A percentile compares a stretch with the other conserved stretches of the same genome.
Evolutionary conservation across 345 rosid genomes (phyloP).

Genomic region (Gossypioides kirkii): DNA sequence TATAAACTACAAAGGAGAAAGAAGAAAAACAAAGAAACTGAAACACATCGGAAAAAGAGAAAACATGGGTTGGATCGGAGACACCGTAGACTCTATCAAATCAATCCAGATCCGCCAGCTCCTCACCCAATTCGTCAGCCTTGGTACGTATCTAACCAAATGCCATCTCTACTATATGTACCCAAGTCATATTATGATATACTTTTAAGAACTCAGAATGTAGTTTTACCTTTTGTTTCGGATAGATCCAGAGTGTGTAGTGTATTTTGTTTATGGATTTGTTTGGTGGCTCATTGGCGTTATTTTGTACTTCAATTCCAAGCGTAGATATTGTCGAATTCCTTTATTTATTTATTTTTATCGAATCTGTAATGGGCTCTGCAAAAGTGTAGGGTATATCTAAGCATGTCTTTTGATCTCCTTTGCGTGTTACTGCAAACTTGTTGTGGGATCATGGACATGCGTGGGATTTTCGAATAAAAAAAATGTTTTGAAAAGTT

Average conservation of each 20-base stretch:
- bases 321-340: no score
- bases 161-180: neutral
- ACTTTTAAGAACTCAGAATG: neutral
- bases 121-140: constrained; percentile 71
- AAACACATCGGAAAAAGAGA: neutral
- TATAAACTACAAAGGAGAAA: neutral
- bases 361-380: neutral
- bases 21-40: neutral
- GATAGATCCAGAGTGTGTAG: neutral
- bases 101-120: constrained; percentile 83
- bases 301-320: neutral
- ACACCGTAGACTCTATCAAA: constrained; percentile 65
- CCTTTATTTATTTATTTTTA: neutral
- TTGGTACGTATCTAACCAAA: constrained; percentile 39
- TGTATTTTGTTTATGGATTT: neutral
- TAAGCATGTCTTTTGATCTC: neutral
- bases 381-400: neutral
- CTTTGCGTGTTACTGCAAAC: neutral
- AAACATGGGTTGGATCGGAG: constrained; percentile 76
- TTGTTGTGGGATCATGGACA: neutral
- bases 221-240: neutral
- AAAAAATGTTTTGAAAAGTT: neutral
- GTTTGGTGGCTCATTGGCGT: neutral
- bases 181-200: neutral
- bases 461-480: neutral